Conservation (phyloP, 371 early-diverging fungal species). For the Mucor velutinosus region DNA sequence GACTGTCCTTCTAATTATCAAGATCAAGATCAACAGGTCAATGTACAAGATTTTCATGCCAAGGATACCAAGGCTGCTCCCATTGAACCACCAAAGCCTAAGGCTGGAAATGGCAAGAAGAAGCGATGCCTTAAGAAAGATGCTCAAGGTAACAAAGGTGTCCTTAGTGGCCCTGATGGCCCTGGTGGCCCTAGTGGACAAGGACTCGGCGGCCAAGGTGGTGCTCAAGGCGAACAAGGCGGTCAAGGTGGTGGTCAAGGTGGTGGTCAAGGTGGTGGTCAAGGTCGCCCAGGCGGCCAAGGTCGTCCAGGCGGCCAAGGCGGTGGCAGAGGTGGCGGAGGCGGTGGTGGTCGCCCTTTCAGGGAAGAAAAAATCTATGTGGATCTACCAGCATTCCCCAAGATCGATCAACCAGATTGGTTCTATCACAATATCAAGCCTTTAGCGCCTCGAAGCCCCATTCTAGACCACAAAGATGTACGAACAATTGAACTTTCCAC, state of each 20-base stretch:
- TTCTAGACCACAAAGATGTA: slow-evolving; percentile 21
- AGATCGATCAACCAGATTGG: slow-evolving; percentile 21
- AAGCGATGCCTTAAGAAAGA: not conserved
- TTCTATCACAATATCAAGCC: slow-evolving; percentile 19
- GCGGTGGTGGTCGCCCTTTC: not conserved
- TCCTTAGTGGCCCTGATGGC: too few species aligned
- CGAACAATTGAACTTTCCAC: slow-evolving; percentile 32
- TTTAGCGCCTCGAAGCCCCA: slow-evolving; percentile 12
- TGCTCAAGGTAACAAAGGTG: not conserved
- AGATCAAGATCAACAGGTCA: not conserved
- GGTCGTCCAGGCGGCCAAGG: not conserved
- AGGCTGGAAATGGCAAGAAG: not conserved
- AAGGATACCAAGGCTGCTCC: not conserved
- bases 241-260: not conserved
- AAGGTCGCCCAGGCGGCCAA: not conserved
- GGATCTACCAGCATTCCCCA: slow-evolving; percentile 24
- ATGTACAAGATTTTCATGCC: not conserved
- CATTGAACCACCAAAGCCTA: not conserved
- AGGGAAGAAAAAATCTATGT: not conserved
- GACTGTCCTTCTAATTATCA: not conserved
- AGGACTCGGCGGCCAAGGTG: too few species aligned
- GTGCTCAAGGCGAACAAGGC: not conserved
- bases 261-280: not conserved
- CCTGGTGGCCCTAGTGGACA: too few species aligned
- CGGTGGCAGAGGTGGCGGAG: not conserved